Evolutionary conservation across 495 filamentous ascomycete species (phyloP).

Genomic region (Cercophora scortea): DNA sequence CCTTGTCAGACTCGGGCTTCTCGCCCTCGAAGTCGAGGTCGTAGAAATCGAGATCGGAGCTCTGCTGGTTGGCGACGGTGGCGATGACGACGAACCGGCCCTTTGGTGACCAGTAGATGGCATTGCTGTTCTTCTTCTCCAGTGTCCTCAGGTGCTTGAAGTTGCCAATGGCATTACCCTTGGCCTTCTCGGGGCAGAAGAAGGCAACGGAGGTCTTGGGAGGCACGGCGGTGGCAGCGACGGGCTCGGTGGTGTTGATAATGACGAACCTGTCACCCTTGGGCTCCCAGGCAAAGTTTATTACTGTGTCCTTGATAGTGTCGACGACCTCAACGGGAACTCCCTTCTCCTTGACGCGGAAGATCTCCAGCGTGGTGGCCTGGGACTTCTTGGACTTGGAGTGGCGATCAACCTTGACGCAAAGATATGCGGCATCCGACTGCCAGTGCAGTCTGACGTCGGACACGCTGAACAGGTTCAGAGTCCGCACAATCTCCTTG

Average conservation of each 20-base stretch:
- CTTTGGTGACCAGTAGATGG: slow-evolving; percentile 98
- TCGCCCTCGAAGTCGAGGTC: slow-evolving; percentile 97
- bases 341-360: slow-evolving; percentile 91
- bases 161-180: slow-evolving; percentile 70
- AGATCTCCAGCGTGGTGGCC: slow-evolving; percentile 95
- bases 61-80: slow-evolving; percentile 83
- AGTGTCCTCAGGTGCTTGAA: slow-evolving; percentile 90
- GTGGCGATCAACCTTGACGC: slow-evolving; percentile 97
- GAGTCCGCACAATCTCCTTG: slow-evolving; percentile 83
- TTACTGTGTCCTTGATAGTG: slow-evolving; percentile 92
- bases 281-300: slow-evolving; percentile 99
- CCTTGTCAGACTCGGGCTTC: slow-evolving; percentile 85
- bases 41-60: slow-evolving; percentile 93
- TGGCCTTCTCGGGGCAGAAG: slow-evolving; percentile 91
- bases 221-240: slow-evolving; percentile 66
- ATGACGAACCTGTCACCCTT: slow-evolving; percentile 94
- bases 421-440: slow-evolving; percentile 84
- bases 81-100: slow-evolving; percentile 91
- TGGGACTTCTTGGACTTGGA: slow-evolving; percentile 98
- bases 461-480: slow-evolving; percentile 95
- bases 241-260: slow-evolving; percentile 85
- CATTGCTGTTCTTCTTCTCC: slow-evolving; percentile 98
- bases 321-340: slow-evolving; percentile 98
- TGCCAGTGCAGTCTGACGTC: slow-evolving; percentile 98
- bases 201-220: slow-evolving; percentile 93